Evolutionary conservation across 163 green algal species (phyloP).

Genomic region (Smithsoniella earleae): DNA sequence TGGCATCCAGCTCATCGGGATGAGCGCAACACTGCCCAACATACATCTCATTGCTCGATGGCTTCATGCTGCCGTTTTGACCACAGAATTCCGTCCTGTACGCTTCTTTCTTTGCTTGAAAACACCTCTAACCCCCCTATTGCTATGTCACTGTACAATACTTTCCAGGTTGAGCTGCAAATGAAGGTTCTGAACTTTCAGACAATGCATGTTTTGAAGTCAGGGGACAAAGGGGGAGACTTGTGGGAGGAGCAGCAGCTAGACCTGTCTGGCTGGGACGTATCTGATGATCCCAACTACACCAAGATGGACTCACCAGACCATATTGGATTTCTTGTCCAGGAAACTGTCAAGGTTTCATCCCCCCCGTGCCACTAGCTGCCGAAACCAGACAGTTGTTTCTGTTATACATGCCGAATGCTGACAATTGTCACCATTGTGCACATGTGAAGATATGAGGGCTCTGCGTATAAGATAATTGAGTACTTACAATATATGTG

Average conservation of each 20-base stretch:
- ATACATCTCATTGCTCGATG: slow-evolving; percentile 58
- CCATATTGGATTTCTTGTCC: slow-evolving; percentile 48
- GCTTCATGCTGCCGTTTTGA: slow-evolving; percentile 76
- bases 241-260: background rate
- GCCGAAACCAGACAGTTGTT: too few relatives aligned
- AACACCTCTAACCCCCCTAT: too few relatives aligned
- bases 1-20: slow-evolving; percentile 81
- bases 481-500: too few relatives aligned
- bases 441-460: too few relatives aligned
- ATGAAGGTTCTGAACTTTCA: slow-evolving; percentile 35
- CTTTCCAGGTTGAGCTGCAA: slow-evolving; percentile 33
- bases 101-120: slow-evolving; percentile 19
- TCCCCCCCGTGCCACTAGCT: background rate
- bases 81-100: slow-evolving; percentile 77
- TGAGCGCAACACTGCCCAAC: slow-evolving; percentile 92
- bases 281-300: background rate
- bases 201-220: slow-evolving; percentile 33
- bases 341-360: slow-evolving; percentile 54
- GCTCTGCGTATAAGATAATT: too few relatives aligned
- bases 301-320: slow-evolving; percentile 38
- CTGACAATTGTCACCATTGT: too few relatives aligned
- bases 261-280: background rate
- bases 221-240: background rate
- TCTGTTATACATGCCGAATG: too few relatives aligned
- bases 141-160: too few relatives aligned